These are phyloP conservation scores for Daedaleopsis nitida DNA, from an alignment of 768 basidiomycete genomes.

Conservation along the genomic window DNA sequence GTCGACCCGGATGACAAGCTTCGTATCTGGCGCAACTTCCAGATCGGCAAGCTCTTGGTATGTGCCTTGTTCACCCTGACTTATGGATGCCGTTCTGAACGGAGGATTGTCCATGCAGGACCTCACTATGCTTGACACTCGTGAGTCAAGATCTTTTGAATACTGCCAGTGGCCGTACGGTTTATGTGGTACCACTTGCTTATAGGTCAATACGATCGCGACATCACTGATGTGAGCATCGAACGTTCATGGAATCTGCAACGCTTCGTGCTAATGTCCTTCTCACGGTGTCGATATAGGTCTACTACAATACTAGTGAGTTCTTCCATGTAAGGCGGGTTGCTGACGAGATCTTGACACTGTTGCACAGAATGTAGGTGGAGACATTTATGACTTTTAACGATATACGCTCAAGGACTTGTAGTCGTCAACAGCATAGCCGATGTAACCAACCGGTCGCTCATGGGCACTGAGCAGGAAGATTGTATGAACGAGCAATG, in stretches of 20 bases:
- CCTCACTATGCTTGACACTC: constrained; percentile 63
- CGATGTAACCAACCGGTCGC: constrained; percentile 45
- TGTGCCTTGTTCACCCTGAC: neutral
- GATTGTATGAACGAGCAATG: constrained; percentile 37
- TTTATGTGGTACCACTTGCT: neutral
- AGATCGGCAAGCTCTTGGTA: constrained; percentile 58
- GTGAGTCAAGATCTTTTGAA: constrained; percentile 31
- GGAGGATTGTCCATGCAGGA: constrained; percentile 31
- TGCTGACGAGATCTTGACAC: neutral
- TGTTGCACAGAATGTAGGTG: neutral
- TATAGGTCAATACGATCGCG: constrained; percentile 53
- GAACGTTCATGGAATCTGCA: neutral
- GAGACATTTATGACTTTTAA: neutral
- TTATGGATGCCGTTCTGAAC: neutral
- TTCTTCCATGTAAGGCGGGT: constrained; percentile 12
- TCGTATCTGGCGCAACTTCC: constrained; percentile 64
- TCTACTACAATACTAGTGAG: constrained; percentile 54
- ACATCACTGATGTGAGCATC: constrained; percentile 52
- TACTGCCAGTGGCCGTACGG: neutral
- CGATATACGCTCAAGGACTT: neutral
- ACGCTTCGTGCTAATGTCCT: neutral
- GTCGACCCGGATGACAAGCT: constrained; percentile 56
- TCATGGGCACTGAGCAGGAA: constrained; percentile 59
- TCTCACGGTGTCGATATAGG: constrained; percentile 31
- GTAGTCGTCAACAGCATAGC: constrained; percentile 48